phyloP scores from a whole-genome alignment of 441 rosid species.

The Pelargonium citronellum region DNA sequence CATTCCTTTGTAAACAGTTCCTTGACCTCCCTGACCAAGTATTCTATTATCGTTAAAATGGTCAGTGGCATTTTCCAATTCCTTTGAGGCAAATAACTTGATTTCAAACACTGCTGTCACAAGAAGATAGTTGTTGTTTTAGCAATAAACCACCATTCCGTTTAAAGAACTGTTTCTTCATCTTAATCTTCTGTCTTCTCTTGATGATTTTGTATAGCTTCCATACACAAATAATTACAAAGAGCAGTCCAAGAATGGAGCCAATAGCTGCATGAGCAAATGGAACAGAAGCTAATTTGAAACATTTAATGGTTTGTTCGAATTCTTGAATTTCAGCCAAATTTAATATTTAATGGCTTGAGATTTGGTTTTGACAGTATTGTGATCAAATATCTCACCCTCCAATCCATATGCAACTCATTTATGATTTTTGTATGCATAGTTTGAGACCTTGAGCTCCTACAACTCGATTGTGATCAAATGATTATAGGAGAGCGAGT shows the following conservation, averaged over 20 bases:
- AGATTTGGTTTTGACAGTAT: too few relatives aligned
- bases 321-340: too few relatives aligned
- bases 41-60: background rate
- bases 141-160: background rate
- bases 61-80: background rate
- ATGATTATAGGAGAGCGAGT: too few relatives aligned
- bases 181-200: background rate
- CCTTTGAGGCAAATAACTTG: background rate
- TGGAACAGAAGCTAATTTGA: background rate
- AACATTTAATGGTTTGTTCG: too few relatives aligned
- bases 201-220: background rate
- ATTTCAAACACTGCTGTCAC: background rate
- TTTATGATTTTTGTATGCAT: too few relatives aligned
- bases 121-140: background rate
- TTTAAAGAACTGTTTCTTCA: background rate
- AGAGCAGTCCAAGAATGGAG: background rate
- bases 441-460: too few relatives aligned
- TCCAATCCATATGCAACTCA: too few relatives aligned
- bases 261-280: background rate
- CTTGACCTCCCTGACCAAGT: background rate
- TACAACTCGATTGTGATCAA: too few relatives aligned
- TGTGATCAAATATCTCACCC: too few relatives aligned
- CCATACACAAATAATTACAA: background rate
- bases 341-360: too few relatives aligned
- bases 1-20: background rate